Conservation (phyloP, 2,329 filamentous ascomycete species). For the Fusarium sp. region DNA sequence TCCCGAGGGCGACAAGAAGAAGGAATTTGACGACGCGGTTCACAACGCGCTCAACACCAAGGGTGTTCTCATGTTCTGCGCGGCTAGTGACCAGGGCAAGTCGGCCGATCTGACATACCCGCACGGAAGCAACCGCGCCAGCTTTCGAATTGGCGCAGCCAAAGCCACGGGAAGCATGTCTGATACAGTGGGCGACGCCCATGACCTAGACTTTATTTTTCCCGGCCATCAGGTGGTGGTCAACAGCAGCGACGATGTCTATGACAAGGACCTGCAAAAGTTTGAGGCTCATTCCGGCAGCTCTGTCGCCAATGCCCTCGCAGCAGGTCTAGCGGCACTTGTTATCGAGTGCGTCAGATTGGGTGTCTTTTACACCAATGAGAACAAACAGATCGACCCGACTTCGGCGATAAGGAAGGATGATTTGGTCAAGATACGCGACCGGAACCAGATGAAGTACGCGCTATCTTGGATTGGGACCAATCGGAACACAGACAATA, state of each 20-base stretch:
- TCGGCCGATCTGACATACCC: constrained; percentile 13
- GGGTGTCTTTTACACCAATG: constrained; percentile 7
- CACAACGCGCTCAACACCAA: constrained; percentile 2
- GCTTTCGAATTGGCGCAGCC: constrained; percentile 24
- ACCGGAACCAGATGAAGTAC: neutral
- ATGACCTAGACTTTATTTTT: constrained; percentile 4
- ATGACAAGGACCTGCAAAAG: neutral
- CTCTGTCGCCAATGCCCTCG: constrained; percentile 16
- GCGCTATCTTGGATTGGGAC: neutral
- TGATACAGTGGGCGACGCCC: constrained; percentile 12
- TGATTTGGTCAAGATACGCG: neutral
- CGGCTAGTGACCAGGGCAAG: constrained; percentile 17
- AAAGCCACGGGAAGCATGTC: constrained; percentile 13
- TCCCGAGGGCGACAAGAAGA: neutral
- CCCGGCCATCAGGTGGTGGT: constrained; percentile 13
- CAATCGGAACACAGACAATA: constrained; percentile 8
- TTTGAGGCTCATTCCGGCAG: constrained; percentile 16
- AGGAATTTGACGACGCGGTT: constrained; percentile 4
- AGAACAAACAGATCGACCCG: neutral
- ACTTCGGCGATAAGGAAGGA: constrained; percentile 1
- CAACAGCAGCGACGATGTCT: constrained; percentile 1
- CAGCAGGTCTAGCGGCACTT: constrained; percentile 11
- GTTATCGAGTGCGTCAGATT: constrained; percentile 13
- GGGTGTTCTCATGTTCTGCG: constrained; percentile 12
- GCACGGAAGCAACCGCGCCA: neutral